Conservation (phyloP, 164 flowering plant species). For the Umbilicus rupestris region DNA sequence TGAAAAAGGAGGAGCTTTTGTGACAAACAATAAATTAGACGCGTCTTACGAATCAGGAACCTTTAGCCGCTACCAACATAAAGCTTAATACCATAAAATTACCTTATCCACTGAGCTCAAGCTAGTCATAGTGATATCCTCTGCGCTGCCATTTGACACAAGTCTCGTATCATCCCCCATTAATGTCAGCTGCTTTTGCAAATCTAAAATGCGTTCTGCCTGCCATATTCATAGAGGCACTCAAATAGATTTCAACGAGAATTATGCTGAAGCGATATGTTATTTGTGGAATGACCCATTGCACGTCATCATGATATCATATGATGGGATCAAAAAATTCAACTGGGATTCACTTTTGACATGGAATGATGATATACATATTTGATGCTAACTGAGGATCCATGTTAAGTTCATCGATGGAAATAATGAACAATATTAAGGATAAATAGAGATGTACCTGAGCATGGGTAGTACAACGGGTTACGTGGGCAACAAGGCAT, state of each 20-base stretch:
- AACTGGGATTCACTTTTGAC: background rate
- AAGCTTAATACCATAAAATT: constrained; percentile 6
- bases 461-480: constrained; percentile 53
- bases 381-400: background rate
- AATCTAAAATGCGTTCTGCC: constrained; percentile 84
- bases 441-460: constrained; percentile 35
- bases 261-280: background rate
- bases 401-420: background rate
- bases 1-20: background rate
- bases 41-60: background rate
- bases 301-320: background rate
- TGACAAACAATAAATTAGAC: background rate
- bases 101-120: constrained; percentile 72
- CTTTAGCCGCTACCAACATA: background rate
- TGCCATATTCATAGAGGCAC: constrained; percentile 19
- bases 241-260: background rate
- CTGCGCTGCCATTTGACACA: constrained; percentile 36
- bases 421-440: background rate
- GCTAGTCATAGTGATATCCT: constrained; percentile 47
- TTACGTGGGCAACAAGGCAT: constrained; percentile 90
- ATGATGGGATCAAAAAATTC: background rate
- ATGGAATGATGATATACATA: background rate
- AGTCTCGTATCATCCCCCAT: constrained; percentile 44
- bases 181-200: constrained; percentile 88
- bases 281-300: background rate